phyloP scores from a whole-genome alignment of 352 stramenopile genomes.

The Globisporangium cylindrosporum region DNA sequence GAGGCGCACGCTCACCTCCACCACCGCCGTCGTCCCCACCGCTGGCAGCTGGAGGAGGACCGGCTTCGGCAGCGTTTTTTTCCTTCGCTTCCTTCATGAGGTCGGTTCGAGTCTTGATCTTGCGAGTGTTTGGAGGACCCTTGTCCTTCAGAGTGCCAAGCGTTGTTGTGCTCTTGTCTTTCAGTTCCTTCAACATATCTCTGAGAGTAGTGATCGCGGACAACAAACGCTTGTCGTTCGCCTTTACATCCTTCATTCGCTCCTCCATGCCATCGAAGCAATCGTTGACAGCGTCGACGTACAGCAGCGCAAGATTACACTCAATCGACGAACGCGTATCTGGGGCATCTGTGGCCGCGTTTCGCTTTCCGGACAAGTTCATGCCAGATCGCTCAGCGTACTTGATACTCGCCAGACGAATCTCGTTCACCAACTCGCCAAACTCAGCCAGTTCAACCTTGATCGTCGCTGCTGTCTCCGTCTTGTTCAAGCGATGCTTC shows the following conservation, averaged over 20 bases:
- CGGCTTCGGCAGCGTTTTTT: slow-evolving; percentile 66
- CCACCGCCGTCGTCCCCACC: slow-evolving; percentile 24
- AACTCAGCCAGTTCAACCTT: slow-evolving; percentile 85
- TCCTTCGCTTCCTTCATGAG: slow-evolving; percentile 88
- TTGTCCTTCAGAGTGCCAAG: slow-evolving; percentile 70
- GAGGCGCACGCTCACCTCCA: slow-evolving; percentile 26
- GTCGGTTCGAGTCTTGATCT: slow-evolving; percentile 64
- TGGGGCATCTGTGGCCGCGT: slow-evolving; percentile 54
- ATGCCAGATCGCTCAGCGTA: slow-evolving; percentile 85
- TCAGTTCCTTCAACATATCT: slow-evolving; percentile 60
- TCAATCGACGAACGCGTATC: slow-evolving; percentile 80
- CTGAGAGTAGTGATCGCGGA: slow-evolving; percentile 64
- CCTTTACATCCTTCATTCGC: slow-evolving; percentile 81
- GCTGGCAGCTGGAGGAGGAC: slow-evolving; percentile 22
- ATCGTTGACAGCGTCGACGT: slow-evolving; percentile 65
- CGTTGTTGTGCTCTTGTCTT: slow-evolving; percentile 39
- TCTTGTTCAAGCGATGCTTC: slow-evolving; percentile 67
- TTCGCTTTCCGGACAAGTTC: slow-evolving; percentile 82
- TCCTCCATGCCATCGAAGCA: slow-evolving; percentile 79
- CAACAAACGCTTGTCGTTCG: slow-evolving; percentile 74
- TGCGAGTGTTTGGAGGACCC: slow-evolving; percentile 45
- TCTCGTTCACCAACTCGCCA: slow-evolving; percentile 76
- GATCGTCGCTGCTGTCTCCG: slow-evolving; percentile 80
- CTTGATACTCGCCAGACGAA: slow-evolving; percentile 70
- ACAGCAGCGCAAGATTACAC: slow-evolving; percentile 53